Evolutionary conservation across 1,284 basidiomycete genomes (phyloP), one percentile per base, ranked within the genome.

Genomic region (Clitocybe nebularis): DNA sequence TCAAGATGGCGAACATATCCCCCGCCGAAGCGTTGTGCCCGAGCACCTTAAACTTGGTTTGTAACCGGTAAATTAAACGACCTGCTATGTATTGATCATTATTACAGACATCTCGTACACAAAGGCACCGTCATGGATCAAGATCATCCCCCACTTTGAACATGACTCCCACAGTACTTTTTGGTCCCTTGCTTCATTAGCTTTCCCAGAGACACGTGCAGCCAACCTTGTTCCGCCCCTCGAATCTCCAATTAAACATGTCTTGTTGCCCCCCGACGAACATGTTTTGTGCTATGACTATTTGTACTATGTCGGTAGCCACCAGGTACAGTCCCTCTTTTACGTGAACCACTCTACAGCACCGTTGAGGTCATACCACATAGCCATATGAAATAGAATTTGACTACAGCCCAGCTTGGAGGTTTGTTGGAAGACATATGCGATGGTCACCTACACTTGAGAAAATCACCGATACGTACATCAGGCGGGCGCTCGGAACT

Each of bases 231-330:
- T 57, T 6, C 46, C 60, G 21, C 67, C 68, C 8, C 52, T 46
- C 4, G 60, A 61, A 46, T 68, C 67, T 1, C 59, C 59, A 6
- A 34, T 50, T 4, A 54, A 63, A 38, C 59, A 64, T 39, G 54
- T 63, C 7, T 56, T 58, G 8, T 55, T 72, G 13, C 66, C 66
- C 4, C 75, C 76, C 5, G 74, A 77, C 49, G 71, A 75, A 36
- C 73, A 76, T 23, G 45, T 79, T 25, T 53, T 74, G 16, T 77
- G 74, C 52, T 75, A 68, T 47, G 75, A 77, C 48, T 72, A 72
- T 48, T 52, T 78, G 34, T 77, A 75, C 55, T 78, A 66, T 47
- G 62, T 66, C 9, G 66, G 62, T 41, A 63, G 67, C 4, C 56
- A 66, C 43, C 62, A 69, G 60, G 69, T 71, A 32, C 24, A n/a